Conservation (phyloP, 164 flowering plant species). For the Liquidambar formosana region DNA sequence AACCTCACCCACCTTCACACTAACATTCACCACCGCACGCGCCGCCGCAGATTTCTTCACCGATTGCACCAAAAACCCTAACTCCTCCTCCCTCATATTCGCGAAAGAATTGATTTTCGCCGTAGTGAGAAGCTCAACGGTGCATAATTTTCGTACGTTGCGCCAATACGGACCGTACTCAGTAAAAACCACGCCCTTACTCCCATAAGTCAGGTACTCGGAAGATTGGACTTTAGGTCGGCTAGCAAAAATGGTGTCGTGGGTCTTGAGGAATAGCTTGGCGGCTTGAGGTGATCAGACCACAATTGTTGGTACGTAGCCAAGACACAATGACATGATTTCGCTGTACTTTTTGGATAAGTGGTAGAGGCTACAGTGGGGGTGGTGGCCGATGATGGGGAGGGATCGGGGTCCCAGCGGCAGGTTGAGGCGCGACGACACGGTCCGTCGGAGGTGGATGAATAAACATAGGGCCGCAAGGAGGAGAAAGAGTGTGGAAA, state of each 20-base stretch:
- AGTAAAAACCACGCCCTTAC: neutral
- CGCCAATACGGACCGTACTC: constrained; percentile 6
- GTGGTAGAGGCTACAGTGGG: constrained; percentile 20
- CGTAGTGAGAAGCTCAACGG: neutral
- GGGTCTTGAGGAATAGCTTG: constrained; percentile 27
- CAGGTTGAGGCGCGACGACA: neutral
- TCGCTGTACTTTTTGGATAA: constrained; percentile 22
- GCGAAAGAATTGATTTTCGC: neutral
- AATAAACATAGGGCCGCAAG: too few relatives aligned
- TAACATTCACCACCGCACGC: neutral
- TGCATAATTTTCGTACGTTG: neutral
- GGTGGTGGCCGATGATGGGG: constrained; percentile 32
- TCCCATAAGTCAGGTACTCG: too few relatives aligned
- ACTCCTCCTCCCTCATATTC: neutral
- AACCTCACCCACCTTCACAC: neutral
- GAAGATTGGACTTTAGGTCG: constrained; percentile 7
- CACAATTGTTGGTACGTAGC: constrained; percentile 18
- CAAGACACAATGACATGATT: constrained; percentile 27
- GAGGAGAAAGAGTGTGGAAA: too few relatives aligned
- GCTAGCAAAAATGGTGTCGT: constrained; percentile 25
- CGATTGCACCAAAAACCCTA: neutral
- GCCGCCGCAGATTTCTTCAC: neutral
- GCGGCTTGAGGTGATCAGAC: constrained; percentile 24
- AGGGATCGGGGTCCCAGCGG: constrained; percentile 30
- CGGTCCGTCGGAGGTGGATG: neutral